Base-by-base conservation (phyloP, 1,139 yeast species). In the Yamadazyma atlantica region DNA sequence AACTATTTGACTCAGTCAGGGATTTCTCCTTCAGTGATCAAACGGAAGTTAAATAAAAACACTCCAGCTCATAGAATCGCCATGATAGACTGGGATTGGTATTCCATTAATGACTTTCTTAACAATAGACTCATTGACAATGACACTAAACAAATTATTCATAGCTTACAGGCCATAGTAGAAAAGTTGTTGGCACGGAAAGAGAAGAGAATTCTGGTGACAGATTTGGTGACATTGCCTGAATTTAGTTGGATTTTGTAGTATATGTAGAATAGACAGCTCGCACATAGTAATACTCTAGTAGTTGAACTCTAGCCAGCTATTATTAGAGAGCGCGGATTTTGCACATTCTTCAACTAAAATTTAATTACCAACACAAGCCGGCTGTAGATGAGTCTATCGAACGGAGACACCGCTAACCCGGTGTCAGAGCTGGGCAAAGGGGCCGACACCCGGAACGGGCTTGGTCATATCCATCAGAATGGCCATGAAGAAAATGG, bases 31-130 rank as follows among this genome's bases (percentile, higher is more conserved):
- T 65, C 72, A n/a, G 75, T 72, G 8, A 54, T 72, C 33, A 69
- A 70, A 36, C 57, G 82, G 18, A 69, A 78, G 37, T 58, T 80
- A 48, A 67, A 75, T 26, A 71, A 78, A 32, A 75, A 81, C 35
- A 75, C 83, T 42, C 80, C 89, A 0, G 83, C 95, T 1, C 96
- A 90, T 59, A 67, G 97, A 40, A 92, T 92, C 29, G 97, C 97
- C 6, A 78, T 92, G 60, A 82, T 87, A 30, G 95, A 86, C 46
- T 92, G 98, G 98, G 76, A 75, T 30, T 92, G 97, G 97, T 71
- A 56, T 46, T 47, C 50, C 4, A 53, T 59, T 8, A 40, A 50
- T n/a, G 61, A 57, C 19, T 42, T 57, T 34, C 45, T 46, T 11
- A 49, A 49, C 30, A 45, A 42, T 11, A 38, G 41, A 17, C 13